Evolutionary conservation across 2,329 filamentous ascomycete species (phyloP).

Genomic region (Dryadomyces quercivorus): DNA sequence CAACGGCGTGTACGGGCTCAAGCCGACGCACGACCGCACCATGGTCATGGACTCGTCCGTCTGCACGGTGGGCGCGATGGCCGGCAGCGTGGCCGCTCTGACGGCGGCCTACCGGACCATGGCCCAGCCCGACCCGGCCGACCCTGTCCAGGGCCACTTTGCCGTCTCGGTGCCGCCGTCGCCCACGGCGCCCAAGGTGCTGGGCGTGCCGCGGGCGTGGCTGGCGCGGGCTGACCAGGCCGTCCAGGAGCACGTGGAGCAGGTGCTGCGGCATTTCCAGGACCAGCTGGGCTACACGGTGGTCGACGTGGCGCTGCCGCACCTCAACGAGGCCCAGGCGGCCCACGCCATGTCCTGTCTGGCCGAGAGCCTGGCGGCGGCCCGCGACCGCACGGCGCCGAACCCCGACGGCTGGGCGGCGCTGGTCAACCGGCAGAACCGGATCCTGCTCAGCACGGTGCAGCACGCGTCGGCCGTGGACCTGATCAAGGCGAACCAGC

Average conservation of each 20-base stretch:
- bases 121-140: slow-evolving; percentile 55
- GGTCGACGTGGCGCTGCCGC: slow-evolving; percentile 53
- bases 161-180: slow-evolving; percentile 34
- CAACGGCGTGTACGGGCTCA: slow-evolving; percentile 73
- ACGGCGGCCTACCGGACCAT: slow-evolving; percentile 74
- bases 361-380: slow-evolving; percentile 47
- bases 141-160: slow-evolving; percentile 51
- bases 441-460: slow-evolving; percentile 54
- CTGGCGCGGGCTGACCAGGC: slow-evolving; percentile 53
- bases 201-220: slow-evolving; percentile 61
- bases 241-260: slow-evolving; percentile 50
- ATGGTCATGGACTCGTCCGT: slow-evolving; percentile 40
- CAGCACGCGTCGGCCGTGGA: slow-evolving; percentile 55
- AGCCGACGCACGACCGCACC: slow-evolving; percentile 62
- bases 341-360: slow-evolving; percentile 72
- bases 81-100: slow-evolving; percentile 64
- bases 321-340: slow-evolving; percentile 57
- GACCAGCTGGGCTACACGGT: slow-evolving; percentile 33
- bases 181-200: slow-evolving; percentile 26
- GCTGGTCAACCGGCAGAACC: slow-evolving; percentile 53
- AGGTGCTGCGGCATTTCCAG: slow-evolving; percentile 45
- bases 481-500: slow-evolving; percentile 57
- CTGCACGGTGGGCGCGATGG: slow-evolving; percentile 62
- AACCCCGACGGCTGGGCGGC: slow-evolving; percentile 37
- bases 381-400: slow-evolving; percentile 25